Evolutionary conservation across 495 filamentous ascomycete species (phyloP).

Genomic region (Articulospora tetracladia): DNA sequence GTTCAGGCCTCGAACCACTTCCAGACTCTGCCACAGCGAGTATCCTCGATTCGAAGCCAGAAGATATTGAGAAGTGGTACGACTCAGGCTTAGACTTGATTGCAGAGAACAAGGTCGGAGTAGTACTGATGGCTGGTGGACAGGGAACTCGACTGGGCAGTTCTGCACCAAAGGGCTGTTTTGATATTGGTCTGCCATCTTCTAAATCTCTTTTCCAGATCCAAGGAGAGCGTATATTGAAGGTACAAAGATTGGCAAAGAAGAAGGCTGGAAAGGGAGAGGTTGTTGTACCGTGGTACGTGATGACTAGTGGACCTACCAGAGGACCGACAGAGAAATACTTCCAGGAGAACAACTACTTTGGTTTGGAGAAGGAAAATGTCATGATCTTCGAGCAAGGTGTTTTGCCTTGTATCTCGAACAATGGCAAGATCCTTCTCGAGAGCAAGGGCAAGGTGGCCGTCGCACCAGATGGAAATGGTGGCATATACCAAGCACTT

Average conservation of each 20-base stretch:
- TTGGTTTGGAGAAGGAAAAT: constrained; percentile 81
- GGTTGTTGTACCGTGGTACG: constrained; percentile 91
- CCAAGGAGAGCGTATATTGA: constrained; percentile 88
- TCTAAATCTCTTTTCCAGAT: constrained; percentile 95
- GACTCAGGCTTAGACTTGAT: constrained; percentile 80
- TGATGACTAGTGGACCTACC: constrained; percentile 99
- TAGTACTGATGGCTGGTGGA: constrained; percentile 95
- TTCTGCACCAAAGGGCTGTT: constrained; percentile 94
- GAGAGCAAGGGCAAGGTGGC: constrained; percentile 89
- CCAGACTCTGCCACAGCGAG: constrained; percentile 86
- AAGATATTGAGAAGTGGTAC: constrained; percentile 83
- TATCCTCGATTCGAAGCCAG: constrained; percentile 80
- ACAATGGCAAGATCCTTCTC: constrained; percentile 95
- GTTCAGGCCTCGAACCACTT: constrained; percentile 76
- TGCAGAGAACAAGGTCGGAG: constrained; percentile 83
- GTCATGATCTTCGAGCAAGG: constrained; percentile 96
- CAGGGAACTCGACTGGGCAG: constrained; percentile 94
- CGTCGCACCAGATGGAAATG: constrained; percentile 97
- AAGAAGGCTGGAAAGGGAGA: constrained; percentile 52
- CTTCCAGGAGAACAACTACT: constrained; percentile 86
- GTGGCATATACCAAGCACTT: constrained; percentile 93
- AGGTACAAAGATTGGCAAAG: constrained; percentile 78
- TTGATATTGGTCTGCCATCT: constrained; percentile 88
- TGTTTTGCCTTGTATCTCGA: constrained; percentile 92
- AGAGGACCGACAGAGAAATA: constrained; percentile 86